Conservation (phyloP, 192 early-diverging fungal genomes). For the Podochytrium sp. region DNA sequence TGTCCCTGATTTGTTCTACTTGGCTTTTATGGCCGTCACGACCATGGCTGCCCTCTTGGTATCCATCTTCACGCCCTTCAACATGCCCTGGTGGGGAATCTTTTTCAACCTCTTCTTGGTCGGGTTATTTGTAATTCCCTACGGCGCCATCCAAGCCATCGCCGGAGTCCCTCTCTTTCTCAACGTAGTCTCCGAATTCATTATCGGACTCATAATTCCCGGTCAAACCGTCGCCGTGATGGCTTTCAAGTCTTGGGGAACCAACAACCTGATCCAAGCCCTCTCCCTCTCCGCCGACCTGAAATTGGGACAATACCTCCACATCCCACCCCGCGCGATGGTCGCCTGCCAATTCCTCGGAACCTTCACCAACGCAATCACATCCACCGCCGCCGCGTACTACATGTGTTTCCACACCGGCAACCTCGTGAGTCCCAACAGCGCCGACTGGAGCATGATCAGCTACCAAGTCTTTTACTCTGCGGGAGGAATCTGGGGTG, state of each 20-base stretch:
- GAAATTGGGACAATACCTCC: constrained; percentile 71
- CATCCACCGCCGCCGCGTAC: constrained; percentile 44
- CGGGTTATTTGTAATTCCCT: constrained; percentile 59
- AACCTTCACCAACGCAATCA: constrained; percentile 68
- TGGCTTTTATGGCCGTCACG: constrained; percentile 43
- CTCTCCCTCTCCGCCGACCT: constrained; percentile 60
- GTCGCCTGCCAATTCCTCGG: constrained; percentile 76
- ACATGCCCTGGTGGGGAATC: constrained; percentile 42
- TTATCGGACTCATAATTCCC: constrained; percentile 61
- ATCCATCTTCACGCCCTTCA: constrained; percentile 51
- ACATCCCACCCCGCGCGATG: constrained; percentile 75
- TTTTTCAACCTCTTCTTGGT: constrained; percentile 47
- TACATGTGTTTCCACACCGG: constrained; percentile 14
- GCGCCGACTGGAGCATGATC: constrained; percentile 7
- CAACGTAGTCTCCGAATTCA: constrained; percentile 63
- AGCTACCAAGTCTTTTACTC: constrained; percentile 26
- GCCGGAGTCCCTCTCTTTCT: constrained; percentile 52
- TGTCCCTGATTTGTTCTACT: constrained; percentile 68
- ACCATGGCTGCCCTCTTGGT: background rate
- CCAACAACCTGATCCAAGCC: constrained; percentile 65
- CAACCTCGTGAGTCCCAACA: constrained; percentile 33
- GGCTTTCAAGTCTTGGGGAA: constrained; percentile 75
- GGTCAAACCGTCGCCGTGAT: constrained; percentile 66
- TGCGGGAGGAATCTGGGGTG: constrained; percentile 74
- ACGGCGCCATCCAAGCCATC: constrained; percentile 68